Base-by-base conservation (phyloP, 176 grass and related monocot species). In the Ensete ventricosum region DNA sequence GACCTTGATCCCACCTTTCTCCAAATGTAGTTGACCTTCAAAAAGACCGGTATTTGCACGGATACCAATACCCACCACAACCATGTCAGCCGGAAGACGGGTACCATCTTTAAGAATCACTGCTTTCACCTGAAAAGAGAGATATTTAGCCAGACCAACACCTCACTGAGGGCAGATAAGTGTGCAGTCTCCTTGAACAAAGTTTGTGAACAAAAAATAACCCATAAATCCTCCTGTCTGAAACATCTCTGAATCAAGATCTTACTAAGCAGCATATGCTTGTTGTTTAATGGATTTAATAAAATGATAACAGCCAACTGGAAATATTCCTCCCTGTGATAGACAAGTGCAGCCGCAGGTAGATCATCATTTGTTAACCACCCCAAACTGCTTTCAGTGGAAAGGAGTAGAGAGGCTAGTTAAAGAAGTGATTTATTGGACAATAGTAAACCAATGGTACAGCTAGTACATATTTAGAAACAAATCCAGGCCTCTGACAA, bases 1-100 rank as follows among this genome's bases (percentile, higher is more conserved):
- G 76, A 94, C 88, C 78, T 94, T 98, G 76, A 98, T 91, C 11
- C 95, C 95, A 73, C 88, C 86, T 85, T 94, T 89, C 76, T 93
- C 95, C 57, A 87, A 69, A 14, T 82, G 68, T 43, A 98, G 78
- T 64, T 98, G 90, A 48, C 73, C 90, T 91, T 98, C 95, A 81
- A 98, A 98, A 55, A 98, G 84, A 50, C 75, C 62, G 48, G 88
- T 98, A 49, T 93, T 87, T 76, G 88, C 88, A 74, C 84, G 86
- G 65, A 98, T 98, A 16, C 95, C 95, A 59, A 94, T 98, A 69
- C 95, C 95, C 73, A 98, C 84, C 17, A 98, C 90, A 78, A 94
- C 95, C 88, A 94, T 94, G 76, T 94, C 88, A 23, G 84, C 73
- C 34, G 80, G 75, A 64, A 98, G 90, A 22, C 69, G 82, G 62